Evolutionary conservation across 2,329 filamentous ascomycete genomes (phyloP), one percentile per base, ranked within the genome.

Genomic region (Colletotrichum camelliae): DNA sequence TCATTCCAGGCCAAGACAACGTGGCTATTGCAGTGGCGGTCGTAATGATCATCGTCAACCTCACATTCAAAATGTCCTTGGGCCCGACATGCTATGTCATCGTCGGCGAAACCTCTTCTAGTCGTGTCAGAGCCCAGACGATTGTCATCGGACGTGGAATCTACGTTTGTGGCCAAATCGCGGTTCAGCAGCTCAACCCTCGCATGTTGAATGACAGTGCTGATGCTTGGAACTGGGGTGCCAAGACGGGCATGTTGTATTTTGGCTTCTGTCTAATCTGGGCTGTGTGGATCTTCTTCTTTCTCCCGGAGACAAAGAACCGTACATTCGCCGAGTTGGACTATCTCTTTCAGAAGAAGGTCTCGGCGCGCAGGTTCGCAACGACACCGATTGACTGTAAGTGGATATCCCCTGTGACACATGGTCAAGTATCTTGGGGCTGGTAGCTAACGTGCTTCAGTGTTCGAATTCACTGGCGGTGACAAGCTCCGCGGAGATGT

Each of bases 281-380:
- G 75, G 79, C 85, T 4, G 77, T 82, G 0, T 89, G 88, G 81
- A 85, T 87, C 16, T 87, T 81, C 76, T 86, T 86, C 79, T 86
- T 83, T 76, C 80, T 87, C 7, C 86, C 86, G 60, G 88, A 89
- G 81, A 87, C 87, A 1, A 85, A 83, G 60, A 85, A 86, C 15
- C 83, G 86, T 64, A 86, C 83, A 2, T 85, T 88, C 66, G 87
- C 86, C 71, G 88, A 89, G 79, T 84, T 89, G 24, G 88, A 89
- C 76, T 81, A 84, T n/a, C 78, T 90, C 74, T 89, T 89, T 79
- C 83, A 87, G 69, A 81, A 78, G 65, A 82, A 79, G 73, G 79
- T 80, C 5, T 69, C 80, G 12, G 83, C 84, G 7, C 80, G 83
- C 68, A 83, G 85, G 67, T 88, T 84, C 65, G 39, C 70, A 0